A percentile compares a stretch with the other conserved stretches of the same genome.
Conservation (phyloP, 1,284 basidiomycete species). For the Rhodotorula sp. region DNA sequence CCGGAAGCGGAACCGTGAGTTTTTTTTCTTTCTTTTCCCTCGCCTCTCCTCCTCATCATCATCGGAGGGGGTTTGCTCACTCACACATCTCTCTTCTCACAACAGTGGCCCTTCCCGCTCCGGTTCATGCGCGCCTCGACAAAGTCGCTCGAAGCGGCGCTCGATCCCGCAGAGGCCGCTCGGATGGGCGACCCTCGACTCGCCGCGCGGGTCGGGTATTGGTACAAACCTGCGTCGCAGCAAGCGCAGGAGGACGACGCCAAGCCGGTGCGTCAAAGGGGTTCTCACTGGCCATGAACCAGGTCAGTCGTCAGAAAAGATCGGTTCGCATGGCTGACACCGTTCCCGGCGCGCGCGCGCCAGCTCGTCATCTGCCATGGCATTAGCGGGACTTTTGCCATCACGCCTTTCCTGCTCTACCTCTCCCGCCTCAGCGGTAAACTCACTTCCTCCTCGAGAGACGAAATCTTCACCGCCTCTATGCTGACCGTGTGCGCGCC, state of each 20-base stretch:
- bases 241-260: conserved; percentile 18
- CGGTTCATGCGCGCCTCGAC: conserved; percentile 29
- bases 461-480: too few species aligned
- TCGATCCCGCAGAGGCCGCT: conserved; percentile 22
- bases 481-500: background rate
- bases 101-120: conserved; percentile 28
- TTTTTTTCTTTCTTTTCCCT: background rate
- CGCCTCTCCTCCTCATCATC: too few species aligned
- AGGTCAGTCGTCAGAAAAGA: too few species aligned
- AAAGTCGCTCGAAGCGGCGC: conserved; percentile 25
- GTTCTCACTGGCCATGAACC: background rate
- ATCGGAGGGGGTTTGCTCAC: too few species aligned
- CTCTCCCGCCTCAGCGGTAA: conserved; percentile 15
- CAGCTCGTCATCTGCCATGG: conserved; percentile 37
- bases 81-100: too few species aligned
- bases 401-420: conserved; percentile 15
- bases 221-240: conserved; percentile 29
- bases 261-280: conserved; percentile 1
- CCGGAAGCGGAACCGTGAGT: background rate
- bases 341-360: background rate
- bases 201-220: conserved; percentile 29
- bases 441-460: background rate
- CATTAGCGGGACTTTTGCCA: conserved; percentile 27
- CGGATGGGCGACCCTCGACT: conserved; percentile 15
- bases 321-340: too few species aligned